These are phyloP conservation scores for Wickerhamiella sergipiensis DNA, from an alignment of 805 yeast genomes.

Conservation along the genomic window DNA sequence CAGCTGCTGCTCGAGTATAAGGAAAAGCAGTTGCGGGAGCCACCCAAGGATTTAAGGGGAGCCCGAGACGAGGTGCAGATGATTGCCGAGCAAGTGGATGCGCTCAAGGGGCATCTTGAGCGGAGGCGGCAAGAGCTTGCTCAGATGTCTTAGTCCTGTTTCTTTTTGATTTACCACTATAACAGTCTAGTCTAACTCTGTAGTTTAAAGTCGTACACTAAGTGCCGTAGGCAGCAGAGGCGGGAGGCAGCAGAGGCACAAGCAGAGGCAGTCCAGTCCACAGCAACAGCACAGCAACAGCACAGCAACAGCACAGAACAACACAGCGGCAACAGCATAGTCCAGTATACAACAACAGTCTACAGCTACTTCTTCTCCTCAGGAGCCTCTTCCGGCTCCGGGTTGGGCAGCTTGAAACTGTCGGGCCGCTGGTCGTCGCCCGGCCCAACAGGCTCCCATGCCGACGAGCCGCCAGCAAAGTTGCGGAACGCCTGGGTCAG, in stretches of 20 bases:
- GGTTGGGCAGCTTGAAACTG: constrained; percentile 66
- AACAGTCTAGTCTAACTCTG: no score
- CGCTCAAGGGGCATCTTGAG: constrained; percentile 54
- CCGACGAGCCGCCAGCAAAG: constrained; percentile 75
- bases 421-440: constrained; percentile 76
- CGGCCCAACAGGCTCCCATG: constrained; percentile 85
- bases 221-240: no score
- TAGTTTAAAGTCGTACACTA: no score
- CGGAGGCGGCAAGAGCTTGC: constrained; percentile 48
- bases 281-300: no score
- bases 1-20: constrained; percentile 75
- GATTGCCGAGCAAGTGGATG: constrained; percentile 69
- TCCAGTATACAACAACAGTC: no score
- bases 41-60: constrained; percentile 19
- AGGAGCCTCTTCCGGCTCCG: constrained; percentile 55
- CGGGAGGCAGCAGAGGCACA: no score
- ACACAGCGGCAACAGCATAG: no score
- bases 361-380: constrained; percentile 21
- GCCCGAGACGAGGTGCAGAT: constrained; percentile 40
- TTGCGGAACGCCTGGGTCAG: constrained; percentile 87
- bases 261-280: no score
- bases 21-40: constrained; percentile 38
- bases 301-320: no score
- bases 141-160: no score
- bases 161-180: no score